These are phyloP conservation scores for Pyrus hybrid DNA, from an alignment of 331 rosid genomes.

Conservation along the genomic window DNA sequence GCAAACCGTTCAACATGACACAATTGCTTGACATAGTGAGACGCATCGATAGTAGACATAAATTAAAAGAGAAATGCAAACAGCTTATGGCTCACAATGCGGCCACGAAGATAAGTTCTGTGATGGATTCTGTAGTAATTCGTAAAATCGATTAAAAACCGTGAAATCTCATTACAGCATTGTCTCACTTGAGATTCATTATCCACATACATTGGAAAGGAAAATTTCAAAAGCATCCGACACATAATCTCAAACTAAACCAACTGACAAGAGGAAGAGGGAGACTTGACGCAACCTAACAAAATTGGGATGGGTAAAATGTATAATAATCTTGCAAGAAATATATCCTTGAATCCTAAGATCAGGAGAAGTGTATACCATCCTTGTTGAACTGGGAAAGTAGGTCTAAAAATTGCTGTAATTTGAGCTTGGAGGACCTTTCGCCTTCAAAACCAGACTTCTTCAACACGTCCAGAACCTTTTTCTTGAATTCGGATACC, in stretches of 20 bases:
- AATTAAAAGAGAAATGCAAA: no score
- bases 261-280: neutral
- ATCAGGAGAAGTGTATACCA: conserved; percentile 71
- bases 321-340: neutral
- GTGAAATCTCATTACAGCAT: neutral
- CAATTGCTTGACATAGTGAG: no score
- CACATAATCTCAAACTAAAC: neutral
- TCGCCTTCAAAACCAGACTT: conserved; percentile 83
- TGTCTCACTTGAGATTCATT: neutral
- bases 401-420: conserved; percentile 64
- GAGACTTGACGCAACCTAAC: neutral
- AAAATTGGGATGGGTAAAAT: conserved; percentile 7
- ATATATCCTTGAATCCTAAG: no score
- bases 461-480: conserved; percentile 56
- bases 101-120: no score
- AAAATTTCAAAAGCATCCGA: neutral
- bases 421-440: conserved; percentile 72
- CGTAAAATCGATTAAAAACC: neutral
- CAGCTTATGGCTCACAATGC: no score
- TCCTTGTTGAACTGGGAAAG: conserved; percentile 76
- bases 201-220: neutral
- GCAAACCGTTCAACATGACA: no score
- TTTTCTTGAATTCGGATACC: conserved; percentile 65
- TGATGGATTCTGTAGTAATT: neutral
- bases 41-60: no score